These are phyloP conservation scores for Boletus tomentosulus DNA, from an alignment of 768 basidiomycete genomes.

Conservation along the genomic window DNA sequence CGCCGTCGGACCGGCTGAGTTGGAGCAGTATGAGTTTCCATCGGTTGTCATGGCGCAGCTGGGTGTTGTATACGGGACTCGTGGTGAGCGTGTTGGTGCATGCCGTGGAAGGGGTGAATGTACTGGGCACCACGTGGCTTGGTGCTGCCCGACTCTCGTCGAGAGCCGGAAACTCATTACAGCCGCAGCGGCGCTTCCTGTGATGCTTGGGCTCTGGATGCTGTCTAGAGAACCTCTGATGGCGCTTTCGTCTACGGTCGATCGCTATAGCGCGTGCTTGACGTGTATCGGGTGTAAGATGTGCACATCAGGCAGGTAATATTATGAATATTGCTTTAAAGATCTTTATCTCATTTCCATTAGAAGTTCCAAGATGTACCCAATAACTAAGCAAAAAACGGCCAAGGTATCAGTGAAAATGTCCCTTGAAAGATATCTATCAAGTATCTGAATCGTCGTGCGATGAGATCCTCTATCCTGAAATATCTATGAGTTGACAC, in stretches of 20 bases:
- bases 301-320: background rate
- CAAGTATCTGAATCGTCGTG: background rate
- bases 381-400: background rate
- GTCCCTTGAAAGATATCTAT: background rate
- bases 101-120: conserved; percentile 52
- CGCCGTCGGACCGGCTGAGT: conserved; percentile 62
- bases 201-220: conserved; percentile 51
- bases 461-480: background rate
- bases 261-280: conserved; percentile 52
- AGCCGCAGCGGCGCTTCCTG: conserved; percentile 42
- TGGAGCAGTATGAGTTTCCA: conserved; percentile 22
- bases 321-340: background rate
- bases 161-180: conserved; percentile 29
- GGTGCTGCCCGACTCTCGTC: conserved; percentile 12
- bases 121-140: conserved; percentile 49
- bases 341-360: background rate
- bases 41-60: conserved; percentile 34
- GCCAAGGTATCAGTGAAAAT: background rate
- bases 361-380: background rate
- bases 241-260: conserved; percentile 47
- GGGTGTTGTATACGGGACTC: conserved; percentile 60
- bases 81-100: conserved; percentile 56
- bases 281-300: conserved; percentile 42
- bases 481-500: background rate
- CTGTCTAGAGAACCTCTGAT: conserved; percentile 57